phyloP scores from a whole-genome alignment of 2,329 filamentous ascomycete species.

The Pseudocercospora fuligena region DNA sequence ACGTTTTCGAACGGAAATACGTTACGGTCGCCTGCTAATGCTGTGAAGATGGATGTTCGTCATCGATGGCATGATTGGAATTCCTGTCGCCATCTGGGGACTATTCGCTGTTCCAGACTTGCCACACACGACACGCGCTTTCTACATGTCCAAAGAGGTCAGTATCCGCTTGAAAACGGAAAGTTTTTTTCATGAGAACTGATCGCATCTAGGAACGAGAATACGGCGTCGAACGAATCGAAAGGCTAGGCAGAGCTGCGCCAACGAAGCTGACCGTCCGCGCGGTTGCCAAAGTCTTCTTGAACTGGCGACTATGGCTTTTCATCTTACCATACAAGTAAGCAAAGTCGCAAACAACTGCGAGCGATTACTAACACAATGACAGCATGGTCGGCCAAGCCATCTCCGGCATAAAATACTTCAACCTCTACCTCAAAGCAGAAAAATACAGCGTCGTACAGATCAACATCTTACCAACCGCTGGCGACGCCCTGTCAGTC shows the following conservation, averaged over 20 bases:
- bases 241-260: slow-evolving; percentile 13
- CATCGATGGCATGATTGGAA: slow-evolving; percentile 59
- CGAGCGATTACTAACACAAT: not conserved
- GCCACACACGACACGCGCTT: slow-evolving; percentile 55
- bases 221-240: slow-evolving; percentile 19
- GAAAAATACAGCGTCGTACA: slow-evolving; percentile 23
- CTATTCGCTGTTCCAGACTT: slow-evolving; percentile 56
- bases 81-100: slow-evolving; percentile 57
- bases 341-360: not conserved
- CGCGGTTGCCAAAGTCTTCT: slow-evolving; percentile 13
- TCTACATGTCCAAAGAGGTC: slow-evolving; percentile 47
- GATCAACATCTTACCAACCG: slow-evolving; percentile 20
- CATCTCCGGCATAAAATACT: slow-evolving; percentile 18
- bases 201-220: slow-evolving; percentile 2
- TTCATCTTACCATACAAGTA: slow-evolving; percentile 18
- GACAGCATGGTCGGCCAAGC: not conserved
- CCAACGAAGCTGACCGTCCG: slow-evolving; percentile 18
- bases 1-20: not conserved
- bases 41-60: slow-evolving; percentile 49
- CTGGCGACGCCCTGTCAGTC: slow-evolving; percentile 23
- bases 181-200: too few species aligned
- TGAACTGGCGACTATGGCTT: slow-evolving; percentile 23
- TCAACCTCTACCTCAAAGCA: slow-evolving; percentile 27
- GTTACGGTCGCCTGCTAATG: slow-evolving; percentile 14
- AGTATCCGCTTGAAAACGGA: not conserved